These are phyloP conservation scores for Aspergillus pseudonomiae DNA, from an alignment of 2,329 filamentous ascomycete genomes.

Conservation along the genomic window DNA sequence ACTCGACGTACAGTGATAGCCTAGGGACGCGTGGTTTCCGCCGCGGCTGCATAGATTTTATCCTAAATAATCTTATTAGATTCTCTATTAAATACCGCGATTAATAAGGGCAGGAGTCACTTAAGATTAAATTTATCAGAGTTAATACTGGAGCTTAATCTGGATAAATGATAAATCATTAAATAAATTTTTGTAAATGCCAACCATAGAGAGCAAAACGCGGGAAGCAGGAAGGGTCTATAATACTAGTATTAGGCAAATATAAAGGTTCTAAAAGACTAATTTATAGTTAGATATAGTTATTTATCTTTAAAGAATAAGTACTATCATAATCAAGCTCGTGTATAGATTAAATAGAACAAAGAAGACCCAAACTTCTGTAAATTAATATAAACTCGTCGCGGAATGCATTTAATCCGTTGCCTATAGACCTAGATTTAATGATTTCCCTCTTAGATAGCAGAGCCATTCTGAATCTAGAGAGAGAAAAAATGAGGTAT, in stretches of 20 bases:
- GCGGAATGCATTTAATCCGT: neutral
- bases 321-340: neutral
- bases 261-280: neutral
- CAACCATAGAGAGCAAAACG: neutral
- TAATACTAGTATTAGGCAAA: neutral
- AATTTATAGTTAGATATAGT: neutral
- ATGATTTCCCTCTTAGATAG: conserved; percentile 1
- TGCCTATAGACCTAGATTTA: neutral
- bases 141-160: conserved; percentile 14
- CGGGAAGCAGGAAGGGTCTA: neutral
- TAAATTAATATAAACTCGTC: neutral
- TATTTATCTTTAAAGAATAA: neutral
- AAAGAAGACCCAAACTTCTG: neutral
- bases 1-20: conserved; percentile 18
- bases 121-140: conserved; percentile 21
- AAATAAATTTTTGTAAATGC: conserved; percentile 11
- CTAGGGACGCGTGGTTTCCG: conserved; percentile 23
- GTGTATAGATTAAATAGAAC: neutral
- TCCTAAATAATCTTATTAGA: conserved; percentile 23
- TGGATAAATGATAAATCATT: conserved; percentile 20
- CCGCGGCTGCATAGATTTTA: conserved; percentile 18
- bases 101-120: too few species aligned
- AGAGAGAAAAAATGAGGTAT: neutral
- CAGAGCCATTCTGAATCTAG: neutral
- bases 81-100: too few species aligned